A percentile compares a stretch with the other conserved stretches of the same genome.
Evolutionary conservation across 768 basidiomycete species (phyloP).

Genomic region (Tubosaeta brunneosetosa): DNA sequence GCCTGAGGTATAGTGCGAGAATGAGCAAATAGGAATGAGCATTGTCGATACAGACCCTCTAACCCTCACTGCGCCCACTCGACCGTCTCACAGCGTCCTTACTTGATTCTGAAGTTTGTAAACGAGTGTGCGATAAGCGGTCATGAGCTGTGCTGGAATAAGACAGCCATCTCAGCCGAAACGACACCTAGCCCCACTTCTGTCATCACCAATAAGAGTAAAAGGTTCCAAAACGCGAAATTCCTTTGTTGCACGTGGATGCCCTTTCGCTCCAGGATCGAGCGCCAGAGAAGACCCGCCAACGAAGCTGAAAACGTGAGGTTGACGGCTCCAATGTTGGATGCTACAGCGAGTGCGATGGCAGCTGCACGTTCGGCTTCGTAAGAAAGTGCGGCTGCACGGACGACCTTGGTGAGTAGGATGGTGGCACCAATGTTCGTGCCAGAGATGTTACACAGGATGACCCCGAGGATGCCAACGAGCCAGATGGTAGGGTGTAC

Average conservation of each 20-base stretch:
- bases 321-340: constrained; percentile 88
- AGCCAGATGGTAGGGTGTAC: constrained; percentile 56
- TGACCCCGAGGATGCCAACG: constrained; percentile 65
- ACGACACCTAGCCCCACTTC: constrained; percentile 64
- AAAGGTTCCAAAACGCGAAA: constrained; percentile 70
- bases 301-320: constrained; percentile 86
- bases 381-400: constrained; percentile 36
- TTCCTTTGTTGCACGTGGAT: constrained; percentile 54
- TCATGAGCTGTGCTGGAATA: constrained; percentile 27
- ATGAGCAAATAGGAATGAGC: not conserved
- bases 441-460: constrained; percentile 77
- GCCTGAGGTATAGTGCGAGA: not conserved
- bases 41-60: not conserved
- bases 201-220: constrained; percentile 65
- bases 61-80: too few species aligned
- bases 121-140: not conserved
- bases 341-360: constrained; percentile 76
- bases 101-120: not conserved
- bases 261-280: constrained; percentile 69
- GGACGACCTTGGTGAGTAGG: constrained; percentile 75
- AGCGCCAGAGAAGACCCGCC: constrained; percentile 81
- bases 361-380: constrained; percentile 50
- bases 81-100: not conserved
- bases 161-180: constrained; percentile 67
- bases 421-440: constrained; percentile 94